A percentile compares a stretch with the other conserved stretches of the same genome.
Conservation (phyloP, 164 flowering plant genomes). For the Dillenia suffruticosa region DNA sequence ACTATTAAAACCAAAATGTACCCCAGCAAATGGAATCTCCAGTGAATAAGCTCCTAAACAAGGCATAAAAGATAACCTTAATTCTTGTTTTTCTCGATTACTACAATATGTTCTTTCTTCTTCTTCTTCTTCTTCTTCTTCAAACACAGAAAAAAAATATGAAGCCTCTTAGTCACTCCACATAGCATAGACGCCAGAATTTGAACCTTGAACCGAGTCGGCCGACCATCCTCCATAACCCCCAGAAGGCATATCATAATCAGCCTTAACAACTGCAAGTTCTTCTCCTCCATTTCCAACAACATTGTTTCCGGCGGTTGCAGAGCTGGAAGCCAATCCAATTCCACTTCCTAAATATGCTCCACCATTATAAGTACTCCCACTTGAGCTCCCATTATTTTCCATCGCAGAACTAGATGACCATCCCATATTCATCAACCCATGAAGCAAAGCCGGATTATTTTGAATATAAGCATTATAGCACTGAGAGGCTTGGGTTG, state of each 20-base stretch:
- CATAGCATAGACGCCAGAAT: constrained; percentile 50
- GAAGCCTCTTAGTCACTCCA: constrained; percentile 51
- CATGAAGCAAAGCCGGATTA: constrained; percentile 44
- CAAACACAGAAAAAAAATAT: neutral
- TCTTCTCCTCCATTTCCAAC: constrained; percentile 24
- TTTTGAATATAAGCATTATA: constrained; percentile 30
- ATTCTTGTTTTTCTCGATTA: too few relatives aligned
- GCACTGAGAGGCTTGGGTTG: constrained; percentile 21
- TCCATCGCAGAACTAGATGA: constrained; percentile 23
- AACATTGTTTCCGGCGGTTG: constrained; percentile 13
- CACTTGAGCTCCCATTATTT: constrained; percentile 36
- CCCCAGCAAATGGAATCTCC: too few relatives aligned
- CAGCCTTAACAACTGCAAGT: constrained; percentile 45
- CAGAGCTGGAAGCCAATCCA: constrained; percentile 24
- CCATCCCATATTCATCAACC: constrained; percentile 39
- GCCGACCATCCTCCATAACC: constrained; percentile 49
- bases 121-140: too few relatives aligned
- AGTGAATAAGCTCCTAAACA: too few relatives aligned
- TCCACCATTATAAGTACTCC: constrained; percentile 26
- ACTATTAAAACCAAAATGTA: too few relatives aligned
- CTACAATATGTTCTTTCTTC: too few relatives aligned
- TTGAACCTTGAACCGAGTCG: constrained; percentile 46
- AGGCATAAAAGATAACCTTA: too few relatives aligned
- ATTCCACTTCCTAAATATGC: constrained; percentile 32
- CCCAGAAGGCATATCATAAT: constrained; percentile 54